Evolutionary conservation across 495 filamentous ascomycete genomes (phyloP), one percentile per base, ranked within the genome.

Genomic region (Penicillium coffeae): DNA sequence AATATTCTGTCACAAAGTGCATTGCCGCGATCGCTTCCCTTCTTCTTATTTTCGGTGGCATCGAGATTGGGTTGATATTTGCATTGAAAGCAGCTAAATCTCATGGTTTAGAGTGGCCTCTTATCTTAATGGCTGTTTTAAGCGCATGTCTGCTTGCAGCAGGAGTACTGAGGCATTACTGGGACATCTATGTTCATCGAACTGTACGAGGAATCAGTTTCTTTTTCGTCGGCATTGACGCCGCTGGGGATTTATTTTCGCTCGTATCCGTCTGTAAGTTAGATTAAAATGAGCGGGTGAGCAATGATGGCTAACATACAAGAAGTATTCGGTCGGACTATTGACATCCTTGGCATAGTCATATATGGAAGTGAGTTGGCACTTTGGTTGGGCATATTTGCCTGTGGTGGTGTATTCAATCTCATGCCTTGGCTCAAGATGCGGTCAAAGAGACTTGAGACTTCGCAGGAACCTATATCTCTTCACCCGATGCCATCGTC

Each of bases 171-270:
- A 61, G 58, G 44, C 78, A 84, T 60, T 84, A 83, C 48, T 76
- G 70, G 68, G 79, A 82, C 52, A 83, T 84, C 18, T 81, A 76
- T 41, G 56, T 69, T 10, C 72, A 83, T 46, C 69, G 73, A 9
- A 83, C 81, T 0, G 82, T 84, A 10, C 71, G 79, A 2, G 83
- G 83, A 7, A 84, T 86, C 22, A 82, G 78, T 12, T 85, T 86
- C 62, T 64, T 83, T 3, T 86, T 85, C 54, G 80, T 84, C 0
- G 80, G 64, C 0, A 82, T 85, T 34, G 83, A 86, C 60, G 82
- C 82, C 3, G 71, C 75, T 1, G 83, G 82, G 0, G 83, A 86
- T 65, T 47, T 85, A 1, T 80, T 79, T 45, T 84, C 81, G 3
- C 68, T 85, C 0, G 54, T 83, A 10, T 83, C 83, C 4, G 64